Conservation (phyloP, 257 asterid species). For the Salvia miltiorrhiza region DNA sequence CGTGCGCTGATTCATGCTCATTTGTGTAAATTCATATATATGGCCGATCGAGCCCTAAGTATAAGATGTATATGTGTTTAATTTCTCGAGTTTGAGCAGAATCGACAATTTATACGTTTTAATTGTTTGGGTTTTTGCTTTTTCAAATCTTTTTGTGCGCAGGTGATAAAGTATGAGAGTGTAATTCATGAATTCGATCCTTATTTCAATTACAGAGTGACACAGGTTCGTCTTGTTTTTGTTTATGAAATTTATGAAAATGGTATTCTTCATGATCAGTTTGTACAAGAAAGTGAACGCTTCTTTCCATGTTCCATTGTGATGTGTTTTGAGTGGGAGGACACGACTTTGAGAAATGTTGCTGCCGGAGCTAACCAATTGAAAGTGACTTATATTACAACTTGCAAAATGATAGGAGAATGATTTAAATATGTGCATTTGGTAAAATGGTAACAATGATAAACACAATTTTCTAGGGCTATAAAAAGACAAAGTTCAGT, state of each 20-base stretch:
- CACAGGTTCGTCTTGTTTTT: slow-evolving; percentile 68
- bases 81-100: slow-evolving; percentile 4
- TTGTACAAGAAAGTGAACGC: not conserved
- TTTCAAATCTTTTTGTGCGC: slow-evolving; percentile 10
- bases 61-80: not conserved
- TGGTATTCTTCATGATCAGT: slow-evolving; percentile 10
- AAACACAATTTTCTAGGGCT: not conserved
- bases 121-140: not conserved
- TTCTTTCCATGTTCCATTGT: not conserved
- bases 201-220: slow-evolving; percentile 95
- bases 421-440: not conserved
- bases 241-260: not conserved
- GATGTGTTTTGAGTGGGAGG: not conserved
- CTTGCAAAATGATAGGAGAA: not conserved
- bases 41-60: slow-evolving; percentile 10
- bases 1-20: not conserved
- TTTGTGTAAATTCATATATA: not conserved
- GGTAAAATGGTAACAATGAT: not conserved
- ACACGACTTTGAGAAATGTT: not conserved
- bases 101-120: not conserved
- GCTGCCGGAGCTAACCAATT: slow-evolving; percentile 1
- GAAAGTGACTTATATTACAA: not conserved
- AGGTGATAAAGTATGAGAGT: slow-evolving; percentile 98
- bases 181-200: slow-evolving; percentile 98
- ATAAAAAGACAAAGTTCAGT: not conserved